A percentile compares a stretch with the other conserved stretches of the same genome.
Evolutionary conservation across 768 basidiomycete species (phyloP).

Genomic region (Hericium erinaceus): DNA sequence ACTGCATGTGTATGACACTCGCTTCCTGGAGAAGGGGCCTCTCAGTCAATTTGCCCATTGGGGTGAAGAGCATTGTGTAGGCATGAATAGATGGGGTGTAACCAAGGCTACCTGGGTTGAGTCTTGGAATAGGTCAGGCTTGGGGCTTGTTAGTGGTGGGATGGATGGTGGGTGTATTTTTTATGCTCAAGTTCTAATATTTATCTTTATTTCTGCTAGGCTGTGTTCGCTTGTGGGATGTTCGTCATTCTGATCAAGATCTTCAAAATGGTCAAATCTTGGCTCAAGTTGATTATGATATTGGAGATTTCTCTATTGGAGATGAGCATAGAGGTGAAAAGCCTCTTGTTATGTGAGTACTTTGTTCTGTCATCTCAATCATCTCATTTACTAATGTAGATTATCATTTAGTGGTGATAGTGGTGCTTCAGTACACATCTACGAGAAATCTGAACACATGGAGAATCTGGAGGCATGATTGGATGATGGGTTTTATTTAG

Average conservation of each 20-base stretch:
- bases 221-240: constrained; percentile 13
- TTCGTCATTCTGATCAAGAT: constrained; percentile 9
- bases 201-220: constrained; percentile 1
- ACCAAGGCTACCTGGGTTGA: constrained; percentile 11
- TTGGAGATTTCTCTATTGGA: constrained; percentile 14
- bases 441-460: constrained; percentile 2
- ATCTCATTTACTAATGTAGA: not conserved
- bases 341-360: constrained; percentile 11
- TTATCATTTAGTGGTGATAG: constrained; percentile 9
- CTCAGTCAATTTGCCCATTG: constrained; percentile 7
- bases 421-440: constrained; percentile 11
- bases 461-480: not conserved
- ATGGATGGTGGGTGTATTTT: constrained; percentile 9
- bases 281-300: constrained; percentile 7
- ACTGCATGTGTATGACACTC: constrained; percentile 11
- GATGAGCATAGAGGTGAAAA: constrained; percentile 9
- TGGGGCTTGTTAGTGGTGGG: constrained; percentile 11
- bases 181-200: not conserved
- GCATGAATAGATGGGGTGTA: constrained; percentile 6
- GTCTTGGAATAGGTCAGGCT: constrained; percentile 8
- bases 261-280: constrained; percentile 9
- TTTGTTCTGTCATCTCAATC: not conserved
- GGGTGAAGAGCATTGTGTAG: constrained; percentile 6
- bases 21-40: constrained; percentile 9
- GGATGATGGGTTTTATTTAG: no score